Evolutionary conservation across 768 basidiomycete species (phyloP).

Genomic region (Sporobolomyces roseus): DNA sequence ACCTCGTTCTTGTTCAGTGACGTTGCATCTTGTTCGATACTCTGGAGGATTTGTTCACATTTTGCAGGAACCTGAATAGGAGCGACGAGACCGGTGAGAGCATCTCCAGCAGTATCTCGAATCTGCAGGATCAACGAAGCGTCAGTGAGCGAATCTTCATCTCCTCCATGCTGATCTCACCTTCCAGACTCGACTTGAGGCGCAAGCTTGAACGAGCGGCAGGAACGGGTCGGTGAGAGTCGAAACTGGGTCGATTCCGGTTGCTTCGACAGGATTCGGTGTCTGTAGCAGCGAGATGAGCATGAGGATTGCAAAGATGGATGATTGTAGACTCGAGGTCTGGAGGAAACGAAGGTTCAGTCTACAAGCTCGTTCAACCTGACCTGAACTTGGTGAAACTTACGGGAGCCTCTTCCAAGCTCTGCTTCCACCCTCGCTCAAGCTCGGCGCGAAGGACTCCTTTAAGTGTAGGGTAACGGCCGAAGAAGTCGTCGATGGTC

Average conservation of each 20-base stretch:
- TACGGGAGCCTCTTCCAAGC: constrained; percentile 18
- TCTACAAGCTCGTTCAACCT: background rate
- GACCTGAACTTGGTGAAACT: background rate
- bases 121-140: constrained; percentile 9
- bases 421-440: constrained; percentile 29
- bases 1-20: constrained; percentile 26
- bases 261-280: constrained; percentile 16
- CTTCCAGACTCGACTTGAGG: constrained; percentile 36
- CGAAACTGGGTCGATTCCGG: background rate
- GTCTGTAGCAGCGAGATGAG: constrained; percentile 37
- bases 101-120: constrained; percentile 35
- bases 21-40: background rate
- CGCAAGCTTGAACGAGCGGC: constrained; percentile 24
- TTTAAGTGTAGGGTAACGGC: constrained; percentile 26
- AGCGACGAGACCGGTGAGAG: constrained; percentile 33
- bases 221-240: constrained; percentile 15
- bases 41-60: background rate
- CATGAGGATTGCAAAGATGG: constrained; percentile 40
- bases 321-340: constrained; percentile 33
- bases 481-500: constrained; percentile 36
- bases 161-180: constrained; percentile 1
- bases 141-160: background rate
- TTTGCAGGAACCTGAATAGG: background rate
- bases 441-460: constrained; percentile 22
- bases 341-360: background rate